These are phyloP conservation scores for Fusarium sp. DNA, from an alignment of 2,329 filamentous ascomycete genomes.

Conservation along the genomic window DNA sequence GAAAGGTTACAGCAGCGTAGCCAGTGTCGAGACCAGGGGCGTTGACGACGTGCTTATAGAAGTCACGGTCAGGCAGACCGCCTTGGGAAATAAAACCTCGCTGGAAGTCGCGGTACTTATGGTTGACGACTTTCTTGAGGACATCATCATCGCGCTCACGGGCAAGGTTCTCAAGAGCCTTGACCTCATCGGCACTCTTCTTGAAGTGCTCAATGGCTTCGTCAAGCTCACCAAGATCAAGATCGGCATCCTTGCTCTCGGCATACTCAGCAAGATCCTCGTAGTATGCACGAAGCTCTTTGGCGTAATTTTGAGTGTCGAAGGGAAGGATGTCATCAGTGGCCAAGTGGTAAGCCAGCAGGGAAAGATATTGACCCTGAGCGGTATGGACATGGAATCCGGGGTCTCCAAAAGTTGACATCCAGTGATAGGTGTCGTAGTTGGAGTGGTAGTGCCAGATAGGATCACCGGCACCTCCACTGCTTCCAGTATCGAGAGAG, in stretches of 20 bases:
- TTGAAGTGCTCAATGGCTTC: constrained; percentile 55
- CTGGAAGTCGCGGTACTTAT: constrained; percentile 62
- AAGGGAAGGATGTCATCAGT: constrained; percentile 54
- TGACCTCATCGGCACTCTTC: constrained; percentile 47
- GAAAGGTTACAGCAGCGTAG: constrained; percentile 56
- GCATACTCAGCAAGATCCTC: constrained; percentile 52
- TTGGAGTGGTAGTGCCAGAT: constrained; percentile 85
- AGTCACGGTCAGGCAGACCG: constrained; percentile 58
- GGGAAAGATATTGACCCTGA: constrained; percentile 60
- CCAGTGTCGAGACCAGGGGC: constrained; percentile 61
- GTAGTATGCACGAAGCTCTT: constrained; percentile 54
- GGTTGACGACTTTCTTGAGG: constrained; percentile 55
- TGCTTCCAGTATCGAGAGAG: constrained; percentile 67
- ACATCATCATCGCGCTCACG: constrained; percentile 43
- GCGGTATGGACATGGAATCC: constrained; percentile 70
- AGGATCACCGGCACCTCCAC: constrained; percentile 57
- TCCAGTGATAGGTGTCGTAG: constrained; percentile 88
- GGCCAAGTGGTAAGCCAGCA: constrained; percentile 55
- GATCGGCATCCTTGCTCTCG: constrained; percentile 46
- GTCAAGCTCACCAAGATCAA: constrained; percentile 54
- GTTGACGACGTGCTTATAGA: constrained; percentile 60
- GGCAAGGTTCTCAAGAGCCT: constrained; percentile 49
- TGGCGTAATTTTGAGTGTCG: constrained; percentile 56
- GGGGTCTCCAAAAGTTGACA: constrained; percentile 80
- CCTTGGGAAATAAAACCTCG: constrained; percentile 61